A percentile compares a stretch with the other conserved stretches of the same genome.
Evolutionary conservation across 2,329 filamentous ascomycete genomes (phyloP).

Genomic region (Aureobasidium sp.): DNA sequence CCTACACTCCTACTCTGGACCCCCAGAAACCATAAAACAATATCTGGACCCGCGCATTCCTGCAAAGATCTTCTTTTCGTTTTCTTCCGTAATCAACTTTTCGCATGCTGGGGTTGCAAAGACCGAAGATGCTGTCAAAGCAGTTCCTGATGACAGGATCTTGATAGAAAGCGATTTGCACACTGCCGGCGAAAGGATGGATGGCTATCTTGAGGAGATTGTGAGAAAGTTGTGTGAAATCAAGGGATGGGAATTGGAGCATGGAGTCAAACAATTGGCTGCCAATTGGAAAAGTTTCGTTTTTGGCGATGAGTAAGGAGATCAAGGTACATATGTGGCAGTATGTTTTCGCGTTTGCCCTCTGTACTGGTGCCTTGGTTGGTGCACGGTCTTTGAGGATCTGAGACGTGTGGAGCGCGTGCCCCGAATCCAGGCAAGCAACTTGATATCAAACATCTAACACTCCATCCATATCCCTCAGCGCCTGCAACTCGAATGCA

Average conservation of each 20-base stretch:
- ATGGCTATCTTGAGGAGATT: constrained; percentile 66
- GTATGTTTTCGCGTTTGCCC: no score
- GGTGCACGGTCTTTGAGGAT: background rate
- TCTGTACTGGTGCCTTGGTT: background rate
- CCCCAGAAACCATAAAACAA: constrained; percentile 65
- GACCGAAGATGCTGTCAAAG: constrained; percentile 60
- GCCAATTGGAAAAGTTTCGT: constrained; percentile 74
- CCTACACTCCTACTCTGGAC: constrained; percentile 86
- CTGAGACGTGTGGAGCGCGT: no score
- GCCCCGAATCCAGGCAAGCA: no score
- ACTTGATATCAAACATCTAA: no score
- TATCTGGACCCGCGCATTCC: constrained; percentile 70
- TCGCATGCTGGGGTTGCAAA: constrained; percentile 46
- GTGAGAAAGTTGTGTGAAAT: constrained; percentile 68
- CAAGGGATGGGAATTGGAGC: constrained; percentile 68
- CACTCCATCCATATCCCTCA: no score
- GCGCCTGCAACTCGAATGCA: no score
- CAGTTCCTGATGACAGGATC: constrained; percentile 69
- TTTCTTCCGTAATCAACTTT: constrained; percentile 78
- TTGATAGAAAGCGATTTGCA: constrained; percentile 90
- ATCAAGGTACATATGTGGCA: no score
- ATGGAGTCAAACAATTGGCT: constrained; percentile 61
- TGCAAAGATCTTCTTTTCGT: constrained; percentile 75
- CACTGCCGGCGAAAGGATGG: constrained; percentile 73
- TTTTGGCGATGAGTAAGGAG: constrained; percentile 45